Evolutionary conservation across 805 yeast species (phyloP).

Genomic region (Kurtzmaniella fragi): DNA sequence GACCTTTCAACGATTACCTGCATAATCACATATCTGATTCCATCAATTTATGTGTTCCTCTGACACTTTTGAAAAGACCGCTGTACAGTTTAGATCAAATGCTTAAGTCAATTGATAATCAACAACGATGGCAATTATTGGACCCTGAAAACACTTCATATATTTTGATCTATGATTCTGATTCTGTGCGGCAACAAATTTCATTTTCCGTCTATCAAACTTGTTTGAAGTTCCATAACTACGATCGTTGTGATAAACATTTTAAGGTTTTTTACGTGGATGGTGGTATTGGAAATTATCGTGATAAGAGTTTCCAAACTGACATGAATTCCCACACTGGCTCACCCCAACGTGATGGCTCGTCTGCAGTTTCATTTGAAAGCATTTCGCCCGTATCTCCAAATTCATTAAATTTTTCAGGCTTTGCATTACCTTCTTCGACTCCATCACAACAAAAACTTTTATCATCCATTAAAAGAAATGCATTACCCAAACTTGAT

Average conservation of each 20-base stretch:
- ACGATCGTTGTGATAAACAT: constrained; percentile 5
- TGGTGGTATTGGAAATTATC: constrained; percentile 19
- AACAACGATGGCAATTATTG: not conserved
- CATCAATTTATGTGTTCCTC: constrained; percentile 38
- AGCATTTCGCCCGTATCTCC: constrained; percentile 6
- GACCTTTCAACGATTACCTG: constrained; percentile 35
- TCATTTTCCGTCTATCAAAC: constrained; percentile 30
- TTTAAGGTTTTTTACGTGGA: constrained; percentile 19
- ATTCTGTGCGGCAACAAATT: constrained; percentile 15
- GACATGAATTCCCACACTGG: not conserved
- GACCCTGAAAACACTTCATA: not conserved
- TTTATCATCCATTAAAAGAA: constrained; percentile 31
- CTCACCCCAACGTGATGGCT: not conserved
- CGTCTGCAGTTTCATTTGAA: constrained; percentile 5
- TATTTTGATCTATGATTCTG: constrained; percentile 28
- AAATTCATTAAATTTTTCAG: constrained; percentile 18
- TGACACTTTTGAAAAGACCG: constrained; percentile 38
- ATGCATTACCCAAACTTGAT: constrained; percentile 21
- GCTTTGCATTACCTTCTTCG: constrained; percentile 39
- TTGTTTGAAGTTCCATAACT: constrained; percentile 21
- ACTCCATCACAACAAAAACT: constrained; percentile 32
- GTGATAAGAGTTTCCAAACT: not conserved
- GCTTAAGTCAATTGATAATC: constrained; percentile 22
- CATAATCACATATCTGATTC: constrained; percentile 24
- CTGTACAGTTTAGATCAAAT: constrained; percentile 29